Percentiles rank a stretch among this genome's conserved stretches.
phyloP scores from a whole-genome alignment of 2,329 filamentous ascomycete genomes.

The Cordyceps sp. region DNA sequence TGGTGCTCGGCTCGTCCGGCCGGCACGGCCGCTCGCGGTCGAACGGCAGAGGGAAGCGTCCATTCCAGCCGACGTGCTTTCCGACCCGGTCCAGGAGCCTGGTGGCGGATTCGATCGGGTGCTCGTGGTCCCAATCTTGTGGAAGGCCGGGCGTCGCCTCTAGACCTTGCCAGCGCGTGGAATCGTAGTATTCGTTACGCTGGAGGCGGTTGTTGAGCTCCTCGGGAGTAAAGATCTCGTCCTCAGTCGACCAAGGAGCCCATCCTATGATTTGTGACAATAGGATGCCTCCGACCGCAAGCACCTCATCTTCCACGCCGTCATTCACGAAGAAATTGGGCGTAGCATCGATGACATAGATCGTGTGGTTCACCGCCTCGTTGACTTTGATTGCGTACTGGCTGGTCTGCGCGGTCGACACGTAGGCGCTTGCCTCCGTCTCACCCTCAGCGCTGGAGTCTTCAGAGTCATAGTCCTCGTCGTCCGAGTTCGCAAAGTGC shows the following conservation, averaged over 20 bases:
- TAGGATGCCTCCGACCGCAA: background rate
- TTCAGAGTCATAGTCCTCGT: background rate
- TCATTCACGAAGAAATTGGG: background rate
- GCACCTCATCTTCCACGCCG: background rate
- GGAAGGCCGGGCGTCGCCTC: background rate
- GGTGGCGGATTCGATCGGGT: background rate
- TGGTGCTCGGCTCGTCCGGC: too few relatives aligned
- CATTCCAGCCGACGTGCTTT: background rate
- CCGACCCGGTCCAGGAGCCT: background rate
- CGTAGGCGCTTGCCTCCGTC: background rate
- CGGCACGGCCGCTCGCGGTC: too few relatives aligned
- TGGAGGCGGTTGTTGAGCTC: background rate
- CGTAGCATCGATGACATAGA: background rate
- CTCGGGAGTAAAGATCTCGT: background rate
- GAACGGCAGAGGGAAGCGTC: background rate
- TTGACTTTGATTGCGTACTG: background rate
- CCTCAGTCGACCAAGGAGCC: background rate
- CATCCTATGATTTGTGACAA: background rate
- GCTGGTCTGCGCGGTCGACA: background rate
- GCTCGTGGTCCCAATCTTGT: background rate
- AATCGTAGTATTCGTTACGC: background rate
- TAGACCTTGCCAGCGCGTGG: background rate
- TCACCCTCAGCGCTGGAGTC: background rate
- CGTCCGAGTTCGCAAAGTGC: background rate
- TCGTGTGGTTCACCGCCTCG: background rate